These are phyloP conservation scores for Artemisia argyi DNA, from an alignment of 129 eudicot genomes.

Conservation along the genomic window DNA sequence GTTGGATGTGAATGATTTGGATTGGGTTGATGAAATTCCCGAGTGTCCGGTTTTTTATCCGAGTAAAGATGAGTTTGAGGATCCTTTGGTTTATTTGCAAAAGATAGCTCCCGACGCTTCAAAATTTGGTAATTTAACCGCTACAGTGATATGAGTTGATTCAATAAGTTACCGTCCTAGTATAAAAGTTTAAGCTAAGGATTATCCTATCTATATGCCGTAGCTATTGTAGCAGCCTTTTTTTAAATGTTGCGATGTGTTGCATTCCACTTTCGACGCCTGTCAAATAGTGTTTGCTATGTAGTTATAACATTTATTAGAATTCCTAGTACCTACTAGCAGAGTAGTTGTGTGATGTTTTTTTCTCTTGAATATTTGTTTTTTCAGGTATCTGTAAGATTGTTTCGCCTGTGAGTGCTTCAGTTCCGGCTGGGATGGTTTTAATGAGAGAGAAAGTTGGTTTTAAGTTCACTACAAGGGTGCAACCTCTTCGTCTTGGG, in stretches of 20 bases:
- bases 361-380: neutral
- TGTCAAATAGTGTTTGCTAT: neutral
- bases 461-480: conserved; percentile 92
- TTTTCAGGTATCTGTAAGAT: conserved; percentile 94
- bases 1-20: conserved; percentile 53
- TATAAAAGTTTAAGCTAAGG: neutral
- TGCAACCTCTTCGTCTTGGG: conserved; percentile 95
- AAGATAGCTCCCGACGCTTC: conserved; percentile 97
- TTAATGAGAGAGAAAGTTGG: conserved; percentile 83
- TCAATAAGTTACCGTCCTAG: neutral
- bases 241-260: neutral
- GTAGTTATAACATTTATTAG: neutral
- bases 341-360: neutral
- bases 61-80: conserved; percentile 81
- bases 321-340: neutral
- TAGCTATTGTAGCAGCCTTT: neutral
- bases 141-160: too few relatives aligned
- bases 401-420: conserved; percentile 85
- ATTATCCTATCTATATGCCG: neutral
- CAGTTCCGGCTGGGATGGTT: conserved; percentile 95
- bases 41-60: conserved; percentile 91
- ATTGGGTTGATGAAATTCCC: conserved; percentile 68
- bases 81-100: conserved; percentile 84
- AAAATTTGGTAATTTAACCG: conserved; percentile 40
- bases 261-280: neutral